Evolutionary conservation across 1,139 yeast genomes (phyloP).

Genomic region (Nakaseomyces bracarensis): DNA sequence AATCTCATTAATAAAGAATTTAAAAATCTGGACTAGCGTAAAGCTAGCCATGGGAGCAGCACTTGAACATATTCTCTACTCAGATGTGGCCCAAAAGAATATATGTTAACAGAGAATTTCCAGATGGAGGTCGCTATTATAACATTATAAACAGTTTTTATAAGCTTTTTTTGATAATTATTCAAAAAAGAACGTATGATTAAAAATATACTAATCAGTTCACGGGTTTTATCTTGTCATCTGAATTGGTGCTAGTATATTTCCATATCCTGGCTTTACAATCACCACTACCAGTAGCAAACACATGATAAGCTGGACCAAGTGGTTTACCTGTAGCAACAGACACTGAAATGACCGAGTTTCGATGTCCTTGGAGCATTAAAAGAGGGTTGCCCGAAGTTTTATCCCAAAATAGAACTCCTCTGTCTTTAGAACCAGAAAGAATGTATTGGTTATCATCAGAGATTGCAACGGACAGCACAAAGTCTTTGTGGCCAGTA

Average conservation of each 20-base stretch:
- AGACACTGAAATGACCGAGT: constrained; percentile 90
- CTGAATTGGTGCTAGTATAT: constrained; percentile 27
- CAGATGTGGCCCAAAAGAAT: too few species aligned
- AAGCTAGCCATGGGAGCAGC: too few species aligned
- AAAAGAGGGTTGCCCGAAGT: constrained; percentile 83
- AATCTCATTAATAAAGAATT: too few species aligned
- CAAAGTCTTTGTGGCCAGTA: constrained; percentile 94
- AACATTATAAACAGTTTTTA: too few species aligned
- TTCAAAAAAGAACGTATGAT: background rate
- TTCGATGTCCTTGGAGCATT: constrained; percentile 95
- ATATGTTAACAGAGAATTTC: too few species aligned
- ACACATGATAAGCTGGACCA: constrained; percentile 51
- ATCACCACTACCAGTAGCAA: constrained; percentile 98
- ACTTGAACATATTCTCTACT: too few species aligned
- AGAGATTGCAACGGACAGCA: constrained; percentile 85
- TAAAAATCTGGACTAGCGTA: too few species aligned
- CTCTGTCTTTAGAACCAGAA: constrained; percentile 95
- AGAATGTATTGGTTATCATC: constrained; percentile 88
- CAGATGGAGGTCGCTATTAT: too few species aligned
- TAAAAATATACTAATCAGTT: background rate
- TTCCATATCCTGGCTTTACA: constrained; percentile 96
- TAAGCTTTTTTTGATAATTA: too few species aligned
- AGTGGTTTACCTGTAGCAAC: constrained; percentile 69
- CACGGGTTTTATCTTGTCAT: constrained; percentile 1
- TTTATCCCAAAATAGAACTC: constrained; percentile 96